phyloP scores from a whole-genome alignment of 73 alveolate genomes.

The Tetrahymena elliotti region DNA sequence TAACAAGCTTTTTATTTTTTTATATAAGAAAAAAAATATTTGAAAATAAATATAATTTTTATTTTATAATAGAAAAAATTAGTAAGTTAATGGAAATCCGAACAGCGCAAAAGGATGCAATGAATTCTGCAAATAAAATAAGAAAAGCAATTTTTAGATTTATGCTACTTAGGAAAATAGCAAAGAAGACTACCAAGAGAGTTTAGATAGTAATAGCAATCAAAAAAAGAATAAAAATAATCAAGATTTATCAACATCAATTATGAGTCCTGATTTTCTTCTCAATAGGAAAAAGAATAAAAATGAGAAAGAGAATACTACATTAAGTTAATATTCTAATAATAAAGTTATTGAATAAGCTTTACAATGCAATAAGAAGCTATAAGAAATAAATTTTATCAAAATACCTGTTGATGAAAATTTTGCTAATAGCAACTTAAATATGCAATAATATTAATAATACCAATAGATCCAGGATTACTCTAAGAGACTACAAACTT shows the following conservation, averaged over 20 bases:
- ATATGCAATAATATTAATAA: too few species aligned
- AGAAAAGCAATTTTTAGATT: background rate
- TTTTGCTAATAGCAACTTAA: background rate
- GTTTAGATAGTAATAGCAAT: background rate
- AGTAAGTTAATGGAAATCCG: background rate
- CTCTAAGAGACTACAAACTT: background rate
- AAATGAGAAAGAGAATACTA: background rate
- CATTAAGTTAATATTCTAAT: too few species aligned
- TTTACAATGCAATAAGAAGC: too few species aligned
- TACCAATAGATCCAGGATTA: background rate
- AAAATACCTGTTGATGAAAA: background rate
- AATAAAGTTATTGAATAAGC: background rate
- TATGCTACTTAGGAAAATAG: background rate
- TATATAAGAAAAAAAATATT: too few species aligned
- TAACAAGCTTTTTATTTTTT: too few species aligned
- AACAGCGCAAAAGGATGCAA: background rate
- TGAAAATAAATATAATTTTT: too few species aligned
- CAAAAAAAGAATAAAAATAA: background rate
- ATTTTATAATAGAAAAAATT: background rate
- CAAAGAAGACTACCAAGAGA: background rate
- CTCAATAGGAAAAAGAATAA: background rate
- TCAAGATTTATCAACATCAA: background rate
- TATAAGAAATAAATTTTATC: background rate
- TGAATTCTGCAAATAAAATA: background rate
- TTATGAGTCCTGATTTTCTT: background rate